Base-by-base conservation (phyloP, 108 stramenopile genomes). In the Cylindrotheca fusiformis region DNA sequence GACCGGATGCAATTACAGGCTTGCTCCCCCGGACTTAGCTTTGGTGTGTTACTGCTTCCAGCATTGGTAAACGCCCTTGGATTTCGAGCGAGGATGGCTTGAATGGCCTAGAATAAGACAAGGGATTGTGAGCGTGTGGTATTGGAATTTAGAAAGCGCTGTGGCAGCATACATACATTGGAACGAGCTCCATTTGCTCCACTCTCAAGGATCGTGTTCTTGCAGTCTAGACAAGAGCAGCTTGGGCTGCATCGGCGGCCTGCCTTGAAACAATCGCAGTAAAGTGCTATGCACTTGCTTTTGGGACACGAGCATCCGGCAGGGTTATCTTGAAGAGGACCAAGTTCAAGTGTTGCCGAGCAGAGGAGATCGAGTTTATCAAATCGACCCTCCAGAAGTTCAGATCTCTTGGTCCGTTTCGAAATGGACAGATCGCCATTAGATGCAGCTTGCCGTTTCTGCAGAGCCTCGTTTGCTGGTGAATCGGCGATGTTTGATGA, bases 231-330 rank as follows among this genome's bases (percentile, higher is more conserved):
- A 56, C 84, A 85, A 24, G 67, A 51, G 65, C 84, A 85, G 31
- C 36, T 49, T 21, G 60, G 52, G 50, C 69, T 65, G 66, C 95
- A 96, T 25, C 74, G 82, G 24, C 67, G 59, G 25, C 88, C 85
- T 21, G 81, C 78, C 55, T 93, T 88, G 67, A 96, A 96, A 71
- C 95, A 96, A 58, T 94, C 91, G 75, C 95, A 96, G 71, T 96
- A 96, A 18, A 94, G 71, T 67, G 94, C 94, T 24, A 96, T 71
- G 69, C 95, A 96, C 56, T 75, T 70, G 0, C 86, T 86, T 59
- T 85, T 82, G 32, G 85, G 82, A 77, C 95, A 96, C 58, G 87
- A 87, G 72, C 95, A 96, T 3, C 82, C 78, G n/a, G 68, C 67
- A 0, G 78, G 67, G 19, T 75, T 75, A 8, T 78, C 82, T 52